Evolutionary conservation across 805 yeast species (phyloP).

Genomic region (Hanseniaspora meyeri): DNA sequence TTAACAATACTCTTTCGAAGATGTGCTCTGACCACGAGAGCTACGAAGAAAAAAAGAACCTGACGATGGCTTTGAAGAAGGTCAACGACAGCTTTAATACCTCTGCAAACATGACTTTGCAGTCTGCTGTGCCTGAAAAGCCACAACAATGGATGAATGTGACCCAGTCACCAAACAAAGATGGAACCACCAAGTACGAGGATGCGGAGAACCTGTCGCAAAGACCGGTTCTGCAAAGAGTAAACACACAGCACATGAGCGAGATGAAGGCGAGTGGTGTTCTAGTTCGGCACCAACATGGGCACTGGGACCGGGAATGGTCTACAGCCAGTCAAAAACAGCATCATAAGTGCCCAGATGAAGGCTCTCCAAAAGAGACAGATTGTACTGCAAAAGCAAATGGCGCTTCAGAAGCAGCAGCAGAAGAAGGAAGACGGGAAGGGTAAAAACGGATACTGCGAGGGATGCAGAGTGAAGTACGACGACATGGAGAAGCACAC

Average conservation of each 20-base stretch:
- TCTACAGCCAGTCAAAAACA: slow-evolving; percentile 5
- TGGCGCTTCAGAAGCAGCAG: slow-evolving; percentile 12
- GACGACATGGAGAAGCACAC: slow-evolving; percentile 72
- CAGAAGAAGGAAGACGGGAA: slow-evolving; percentile 18
- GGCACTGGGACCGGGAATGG: slow-evolving; percentile 23
- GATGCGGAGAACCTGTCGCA: not conserved
- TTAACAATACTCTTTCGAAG: not conserved
- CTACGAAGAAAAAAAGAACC: slow-evolving; percentile 1
- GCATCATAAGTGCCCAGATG: slow-evolving; percentile 15
- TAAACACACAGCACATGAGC: slow-evolving; percentile 16
- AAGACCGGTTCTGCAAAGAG: not conserved
- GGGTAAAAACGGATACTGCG: slow-evolving; percentile 65
- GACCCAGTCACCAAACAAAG: not conserved
- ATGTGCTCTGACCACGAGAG: not conserved
- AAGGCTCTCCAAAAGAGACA: slow-evolving; percentile 16
- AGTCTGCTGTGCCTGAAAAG: not conserved
- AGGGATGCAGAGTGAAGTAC: slow-evolving; percentile 77
- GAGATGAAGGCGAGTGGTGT: slow-evolving; percentile 31
- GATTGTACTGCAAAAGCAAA: slow-evolving; percentile 6
- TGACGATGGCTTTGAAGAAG: not conserved
- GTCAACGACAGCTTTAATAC: not conserved
- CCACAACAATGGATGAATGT: not conserved
- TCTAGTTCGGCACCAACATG: slow-evolving; percentile 22
- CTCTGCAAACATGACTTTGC: not conserved
- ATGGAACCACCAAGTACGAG: slow-evolving; percentile 3